phyloP scores from a whole-genome alignment of 1,139 yeast species.

The Arxiozyma telluris region DNA sequence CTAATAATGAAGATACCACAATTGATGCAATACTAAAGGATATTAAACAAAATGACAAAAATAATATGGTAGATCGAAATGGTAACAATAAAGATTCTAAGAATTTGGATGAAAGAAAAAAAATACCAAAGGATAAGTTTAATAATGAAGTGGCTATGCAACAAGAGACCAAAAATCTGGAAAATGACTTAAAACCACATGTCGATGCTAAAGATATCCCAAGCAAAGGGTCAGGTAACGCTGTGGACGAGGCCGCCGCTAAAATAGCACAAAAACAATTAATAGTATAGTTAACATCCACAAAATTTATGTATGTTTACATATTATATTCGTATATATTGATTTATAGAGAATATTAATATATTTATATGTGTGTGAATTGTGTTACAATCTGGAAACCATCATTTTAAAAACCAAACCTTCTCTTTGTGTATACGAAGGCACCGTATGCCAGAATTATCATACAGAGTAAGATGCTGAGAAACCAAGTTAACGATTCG shows the following conservation, averaged over 20 bases:
- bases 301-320: neutral
- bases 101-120: constrained; percentile 1
- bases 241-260: neutral
- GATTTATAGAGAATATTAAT: no score
- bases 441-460: constrained; percentile 36
- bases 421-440: constrained; percentile 38
- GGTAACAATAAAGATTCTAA: constrained; percentile 2
- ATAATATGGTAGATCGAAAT: neutral
- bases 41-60: constrained; percentile 1
- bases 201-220: constrained; percentile 5
- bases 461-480: constrained; percentile 40
- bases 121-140: constrained; percentile 18
- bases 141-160: constrained; percentile 26
- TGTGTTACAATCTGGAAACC: no score
- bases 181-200: constrained; percentile 16
- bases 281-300: no score
- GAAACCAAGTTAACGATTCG: constrained; percentile 75
- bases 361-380: neutral
- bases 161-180: constrained; percentile 30
- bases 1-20: neutral
- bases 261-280: neutral
- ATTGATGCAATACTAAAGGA: constrained; percentile 1
- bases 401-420: constrained; percentile 25
- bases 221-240: neutral
- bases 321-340: neutral